A percentile compares a stretch with the other conserved stretches of the same genome.
Conservation (phyloP, 176 grass and related monocot genomes). For the Avena atlantica region DNA sequence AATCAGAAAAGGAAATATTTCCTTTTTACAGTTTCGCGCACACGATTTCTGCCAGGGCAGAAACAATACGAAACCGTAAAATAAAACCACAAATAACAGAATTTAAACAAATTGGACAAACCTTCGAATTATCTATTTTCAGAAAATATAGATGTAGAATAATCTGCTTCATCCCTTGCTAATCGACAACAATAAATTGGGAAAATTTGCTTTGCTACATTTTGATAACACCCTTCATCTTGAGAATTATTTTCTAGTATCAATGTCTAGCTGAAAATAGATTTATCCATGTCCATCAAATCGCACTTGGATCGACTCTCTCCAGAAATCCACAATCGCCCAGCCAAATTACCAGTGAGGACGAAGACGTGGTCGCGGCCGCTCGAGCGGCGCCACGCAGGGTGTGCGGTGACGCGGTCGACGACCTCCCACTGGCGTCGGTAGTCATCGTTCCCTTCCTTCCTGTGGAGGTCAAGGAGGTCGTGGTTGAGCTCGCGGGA, state of each 20-base stretch:
- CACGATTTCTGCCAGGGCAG: too few species aligned
- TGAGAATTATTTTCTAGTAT: too few species aligned
- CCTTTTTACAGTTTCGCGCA: too few species aligned
- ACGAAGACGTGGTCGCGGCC: conserved; percentile 89
- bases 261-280: too few species aligned
- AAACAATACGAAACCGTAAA: too few species aligned
- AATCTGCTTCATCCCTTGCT: not conserved
- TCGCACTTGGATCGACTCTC: not conserved
- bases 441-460: conserved; percentile 70
- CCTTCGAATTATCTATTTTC: not conserved
- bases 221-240: too few species aligned
- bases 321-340: not conserved
- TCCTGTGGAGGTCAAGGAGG: conserved; percentile 87
- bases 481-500: conserved; percentile 77
- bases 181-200: not conserved
- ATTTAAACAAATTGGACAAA: not conserved
- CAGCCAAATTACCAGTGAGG: conserved; percentile 58
- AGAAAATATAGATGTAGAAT: not conserved
- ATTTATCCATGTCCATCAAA: not conserved
- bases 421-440: conserved; percentile 77
- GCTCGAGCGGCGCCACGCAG: conserved; percentile 73
- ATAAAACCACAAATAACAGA: too few species aligned
- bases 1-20: too few species aligned
- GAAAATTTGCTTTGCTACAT: not conserved
- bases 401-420: conserved; percentile 63